Evolutionary conservation across 2,329 filamentous ascomycete genomes (phyloP).

Genomic region (Ascocoryne sarcoides): DNA sequence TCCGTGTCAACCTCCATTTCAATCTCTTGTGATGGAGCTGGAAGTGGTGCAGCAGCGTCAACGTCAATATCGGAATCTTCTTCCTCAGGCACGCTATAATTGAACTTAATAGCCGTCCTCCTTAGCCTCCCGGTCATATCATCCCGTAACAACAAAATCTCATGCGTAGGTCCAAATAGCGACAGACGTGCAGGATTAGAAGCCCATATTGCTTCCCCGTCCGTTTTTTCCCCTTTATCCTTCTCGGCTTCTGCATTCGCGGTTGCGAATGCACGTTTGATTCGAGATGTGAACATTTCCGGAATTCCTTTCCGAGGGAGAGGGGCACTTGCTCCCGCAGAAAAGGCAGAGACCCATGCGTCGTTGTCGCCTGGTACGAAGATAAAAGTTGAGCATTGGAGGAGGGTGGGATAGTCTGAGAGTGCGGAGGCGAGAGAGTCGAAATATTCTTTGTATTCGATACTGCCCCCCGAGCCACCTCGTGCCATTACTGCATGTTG

Average conservation of each 20-base stretch:
- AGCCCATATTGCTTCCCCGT: constrained; percentile 76
- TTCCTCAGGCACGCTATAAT: constrained; percentile 31
- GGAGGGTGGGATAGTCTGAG: constrained; percentile 71
- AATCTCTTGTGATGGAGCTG: constrained; percentile 28
- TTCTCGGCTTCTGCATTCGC: constrained; percentile 63
- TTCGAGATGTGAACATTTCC: constrained; percentile 79
- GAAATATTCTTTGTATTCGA: constrained; percentile 96
- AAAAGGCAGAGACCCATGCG: constrained; percentile 87
- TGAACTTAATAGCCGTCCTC: constrained; percentile 66
- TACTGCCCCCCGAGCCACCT: constrained; percentile 68
- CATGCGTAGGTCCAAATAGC: constrained; percentile 80
- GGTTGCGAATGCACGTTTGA: constrained; percentile 69
- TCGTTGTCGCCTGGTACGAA: constrained; percentile 97
- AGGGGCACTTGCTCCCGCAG: constrained; percentile 61
- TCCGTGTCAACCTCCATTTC: constrained; percentile 33
- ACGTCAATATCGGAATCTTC: constrained; percentile 18
- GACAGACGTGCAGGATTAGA: constrained; percentile 76
- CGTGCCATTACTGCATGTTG: constrained; percentile 55
- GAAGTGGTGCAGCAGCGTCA: not conserved
- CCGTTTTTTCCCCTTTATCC: constrained; percentile 38
- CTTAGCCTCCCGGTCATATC: constrained; percentile 74
- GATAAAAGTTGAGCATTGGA: constrained; percentile 74
- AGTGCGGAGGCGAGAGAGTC: constrained; percentile 77
- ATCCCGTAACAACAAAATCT: constrained; percentile 80
- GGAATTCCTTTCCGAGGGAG: constrained; percentile 67